These are phyloP conservation scores for Dactylella cylindrospora DNA, from an alignment of 2,329 filamentous ascomycete species.

Conservation along the genomic window DNA sequence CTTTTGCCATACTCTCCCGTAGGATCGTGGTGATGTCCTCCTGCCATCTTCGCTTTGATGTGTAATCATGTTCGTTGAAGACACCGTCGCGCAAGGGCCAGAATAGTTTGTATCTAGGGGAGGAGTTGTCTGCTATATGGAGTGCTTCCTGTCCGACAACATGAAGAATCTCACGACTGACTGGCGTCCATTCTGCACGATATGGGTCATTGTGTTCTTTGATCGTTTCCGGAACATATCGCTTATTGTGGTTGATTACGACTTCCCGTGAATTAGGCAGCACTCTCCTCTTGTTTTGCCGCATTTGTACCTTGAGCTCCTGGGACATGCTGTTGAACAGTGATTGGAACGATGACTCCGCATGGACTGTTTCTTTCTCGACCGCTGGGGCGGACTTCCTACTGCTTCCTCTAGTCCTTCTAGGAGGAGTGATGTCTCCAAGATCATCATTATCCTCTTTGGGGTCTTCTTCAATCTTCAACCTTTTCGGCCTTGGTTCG, in stretches of 20 bases:
- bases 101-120: slow-evolving; percentile 84
- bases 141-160: slow-evolving; percentile 80
- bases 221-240: slow-evolving; percentile 80
- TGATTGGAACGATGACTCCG: slow-evolving; percentile 57
- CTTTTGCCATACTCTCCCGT: slow-evolving; percentile 80
- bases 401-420: slow-evolving; percentile 43
- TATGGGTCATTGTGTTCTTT: slow-evolving; percentile 92
- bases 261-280: slow-evolving; percentile 96
- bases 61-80: slow-evolving; percentile 88
- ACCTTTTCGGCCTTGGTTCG: slow-evolving; percentile 70
- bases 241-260: slow-evolving; percentile 89
- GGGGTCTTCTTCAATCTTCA: slow-evolving; percentile 61
- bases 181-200: slow-evolving; percentile 92
- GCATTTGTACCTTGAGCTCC: slow-evolving; percentile 87
- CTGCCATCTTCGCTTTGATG: slow-evolving; percentile 74
- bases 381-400: slow-evolving; percentile 29
- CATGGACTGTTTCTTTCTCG: slow-evolving; percentile 54
- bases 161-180: slow-evolving; percentile 71
- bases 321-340: slow-evolving; percentile 78
- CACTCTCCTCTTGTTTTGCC: slow-evolving; percentile 89
- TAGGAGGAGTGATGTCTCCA: slow-evolving; percentile 50
- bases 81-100: slow-evolving; percentile 87
- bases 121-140: slow-evolving; percentile 84
- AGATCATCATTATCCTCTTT: slow-evolving; percentile 57
- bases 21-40: slow-evolving; percentile 85